phyloP scores from a whole-genome alignment of 306 rosid species.

The Comarum palustre region DNA sequence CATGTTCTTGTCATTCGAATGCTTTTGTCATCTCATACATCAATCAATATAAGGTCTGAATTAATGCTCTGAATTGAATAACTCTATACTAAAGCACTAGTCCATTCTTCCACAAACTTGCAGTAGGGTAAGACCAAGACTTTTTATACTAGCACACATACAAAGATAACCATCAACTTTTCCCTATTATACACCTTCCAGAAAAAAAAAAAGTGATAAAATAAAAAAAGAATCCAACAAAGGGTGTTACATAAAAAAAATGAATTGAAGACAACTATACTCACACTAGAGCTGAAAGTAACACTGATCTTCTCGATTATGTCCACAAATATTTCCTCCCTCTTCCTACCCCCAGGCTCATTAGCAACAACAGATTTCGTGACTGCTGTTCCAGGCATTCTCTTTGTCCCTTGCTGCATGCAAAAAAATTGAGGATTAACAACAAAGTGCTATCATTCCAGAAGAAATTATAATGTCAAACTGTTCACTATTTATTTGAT shows the following conservation, averaged over 20 bases:
- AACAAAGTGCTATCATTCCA: conserved; percentile 1
- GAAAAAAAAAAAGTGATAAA: not conserved
- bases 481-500: conserved; percentile 12
- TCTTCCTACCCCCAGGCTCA: conserved; percentile 75
- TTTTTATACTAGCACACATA: not conserved
- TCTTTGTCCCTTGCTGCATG: conserved; percentile 71
- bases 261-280: conserved; percentile 34
- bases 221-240: too few species aligned
- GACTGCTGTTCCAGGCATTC: conserved; percentile 90
- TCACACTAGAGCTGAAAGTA: conserved; percentile 83
- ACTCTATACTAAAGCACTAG: not conserved
- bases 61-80: not conserved
- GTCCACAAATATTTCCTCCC: conserved; percentile 90
- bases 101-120: not conserved
- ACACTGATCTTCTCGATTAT: conserved; percentile 91
- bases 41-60: not conserved
- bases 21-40: not conserved
- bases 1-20: not conserved
- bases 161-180: not conserved
- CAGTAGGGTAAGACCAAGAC: not conserved
- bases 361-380: conserved; percentile 83
- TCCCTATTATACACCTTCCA: not conserved
- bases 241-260: conserved; percentile 5
- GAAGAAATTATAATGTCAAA: conserved; percentile 13
- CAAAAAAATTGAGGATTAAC: conserved; percentile 27